phyloP scores from a whole-genome alignment of 768 basidiomycete genomes.

The Lentinula raphanica region DNA sequence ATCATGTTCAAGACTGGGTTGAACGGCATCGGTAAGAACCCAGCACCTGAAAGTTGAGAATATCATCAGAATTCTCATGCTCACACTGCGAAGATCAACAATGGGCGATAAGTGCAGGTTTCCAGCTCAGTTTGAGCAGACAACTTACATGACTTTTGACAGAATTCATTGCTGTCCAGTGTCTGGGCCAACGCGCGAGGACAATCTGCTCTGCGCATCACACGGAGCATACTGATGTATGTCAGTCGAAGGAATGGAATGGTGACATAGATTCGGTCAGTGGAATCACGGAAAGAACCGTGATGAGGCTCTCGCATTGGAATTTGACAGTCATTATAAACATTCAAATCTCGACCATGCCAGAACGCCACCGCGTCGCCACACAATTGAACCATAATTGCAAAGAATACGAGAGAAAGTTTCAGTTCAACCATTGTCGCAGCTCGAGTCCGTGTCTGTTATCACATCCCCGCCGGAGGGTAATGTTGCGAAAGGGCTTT shows the following conservation, averaged over 20 bases:
- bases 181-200: not conserved
- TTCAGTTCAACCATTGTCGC: not conserved
- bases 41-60: not conserved
- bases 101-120: not conserved
- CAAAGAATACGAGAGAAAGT: not conserved
- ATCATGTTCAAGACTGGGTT: not conserved
- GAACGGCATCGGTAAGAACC: not conserved
- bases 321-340: no score
- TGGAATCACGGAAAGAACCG: not conserved
- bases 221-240: not conserved
- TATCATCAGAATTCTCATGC: not conserved
- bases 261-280: not conserved
- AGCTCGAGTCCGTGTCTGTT: not conserved
- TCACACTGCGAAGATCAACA: not conserved
- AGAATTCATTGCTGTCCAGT: not conserved
- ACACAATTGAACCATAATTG: not conserved
- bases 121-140: not conserved
- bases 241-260: no score
- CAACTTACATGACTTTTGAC: not conserved
- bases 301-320: no score
- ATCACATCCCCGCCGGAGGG: not conserved
- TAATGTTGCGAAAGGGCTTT: not conserved
- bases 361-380: not conserved
- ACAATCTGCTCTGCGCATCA: not conserved
- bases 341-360: no score